Evolutionary conservation across 2,329 filamentous ascomycete species (phyloP), one percentile per base, ranked within the genome.

Genomic region (Pseudonectria foliicola): DNA sequence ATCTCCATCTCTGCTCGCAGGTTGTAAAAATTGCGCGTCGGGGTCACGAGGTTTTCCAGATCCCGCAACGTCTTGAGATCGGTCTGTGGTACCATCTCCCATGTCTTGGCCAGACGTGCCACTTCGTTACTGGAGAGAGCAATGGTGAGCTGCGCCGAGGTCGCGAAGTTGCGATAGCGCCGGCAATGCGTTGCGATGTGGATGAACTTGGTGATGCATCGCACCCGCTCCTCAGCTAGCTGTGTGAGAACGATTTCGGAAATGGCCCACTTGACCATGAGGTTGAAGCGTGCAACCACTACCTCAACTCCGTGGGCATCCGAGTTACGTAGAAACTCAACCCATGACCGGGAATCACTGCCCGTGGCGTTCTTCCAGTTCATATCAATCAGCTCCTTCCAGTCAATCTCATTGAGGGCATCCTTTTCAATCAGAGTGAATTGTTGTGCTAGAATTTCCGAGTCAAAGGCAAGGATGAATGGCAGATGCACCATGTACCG

Each of bases 341-440:
- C 85, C 85, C 85, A 92, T 14, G 87, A 85, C 34, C 79, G 75
- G 25, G 78, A 75, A 40, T 80, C 68, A 32, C 72, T 77, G 31
- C 73, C 74, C 12, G 75, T 71, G 13, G 71, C 66, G 48, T 87
- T 77, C 54, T 85, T 86, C 84, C 85, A 90, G 33, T 77, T 77
- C 71, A 92, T 81, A 35, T 88, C 83, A 35, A 90, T 85, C 10
- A 92, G 68, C 48, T 92, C 85, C 55, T 84, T 87, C 85, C 85
- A 92, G 60, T 90, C 85, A 43, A 92, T 84, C 57, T 90, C 85
- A 47, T 87, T 85, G 14, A 92, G 67, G 1, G 85, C 85, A 54
- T 90, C 85, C 56, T 90, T 89, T 53, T 92, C 85, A 30, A 92
- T 85, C 24, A 92, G 70, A 0, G 85, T 90, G 47, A 92, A 85